These are phyloP conservation scores for Chlamydomonas sphaeroides DNA, from an alignment of 139 green algal genomes.

Conservation along the genomic window DNA sequence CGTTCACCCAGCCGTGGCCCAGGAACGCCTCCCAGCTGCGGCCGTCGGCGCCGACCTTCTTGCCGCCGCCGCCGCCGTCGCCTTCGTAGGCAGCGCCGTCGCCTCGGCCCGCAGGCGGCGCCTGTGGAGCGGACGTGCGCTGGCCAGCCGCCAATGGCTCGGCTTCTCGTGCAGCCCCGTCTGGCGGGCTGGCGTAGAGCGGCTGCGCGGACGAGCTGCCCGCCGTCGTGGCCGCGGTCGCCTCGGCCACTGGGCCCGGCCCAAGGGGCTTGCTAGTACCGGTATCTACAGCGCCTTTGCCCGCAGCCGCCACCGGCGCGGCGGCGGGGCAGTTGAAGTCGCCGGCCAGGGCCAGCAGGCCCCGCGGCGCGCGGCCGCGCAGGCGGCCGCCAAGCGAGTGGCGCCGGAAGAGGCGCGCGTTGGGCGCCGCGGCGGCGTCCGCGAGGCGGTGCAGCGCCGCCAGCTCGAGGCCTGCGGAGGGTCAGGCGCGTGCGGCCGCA, in stretches of 20 bases:
- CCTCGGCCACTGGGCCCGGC: too few relatives aligned
- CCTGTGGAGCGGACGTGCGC: neutral
- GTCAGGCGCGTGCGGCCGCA: too few relatives aligned
- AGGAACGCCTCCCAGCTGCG: constrained; percentile 24
- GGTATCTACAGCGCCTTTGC: neutral
- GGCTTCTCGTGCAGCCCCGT: too few relatives aligned
- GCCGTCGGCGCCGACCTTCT: too few relatives aligned
- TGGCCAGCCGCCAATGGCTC: neutral
- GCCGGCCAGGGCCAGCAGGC: neutral
- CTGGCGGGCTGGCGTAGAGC: neutral
- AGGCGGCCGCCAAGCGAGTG: neutral
- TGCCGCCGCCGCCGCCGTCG: neutral
- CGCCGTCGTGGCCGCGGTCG: neutral
- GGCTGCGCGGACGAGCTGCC: neutral
- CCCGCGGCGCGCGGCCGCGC: neutral
- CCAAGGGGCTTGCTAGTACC: neutral
- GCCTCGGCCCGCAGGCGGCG: neutral
- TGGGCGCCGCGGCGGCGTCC: neutral
- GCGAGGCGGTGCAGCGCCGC: constrained; percentile 11
- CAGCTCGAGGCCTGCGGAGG: constrained; percentile 4
- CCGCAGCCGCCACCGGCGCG: neutral
- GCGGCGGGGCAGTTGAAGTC: constrained; percentile 37
- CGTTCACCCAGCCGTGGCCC: constrained; percentile 23
- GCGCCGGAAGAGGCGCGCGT: constrained; percentile 13
- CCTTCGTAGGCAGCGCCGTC: too few relatives aligned